Evolutionary conservation across 345 rosid species (phyloP), one percentile per base, ranked within the genome.

Genomic region (Excoecaria agallocha): DNA sequence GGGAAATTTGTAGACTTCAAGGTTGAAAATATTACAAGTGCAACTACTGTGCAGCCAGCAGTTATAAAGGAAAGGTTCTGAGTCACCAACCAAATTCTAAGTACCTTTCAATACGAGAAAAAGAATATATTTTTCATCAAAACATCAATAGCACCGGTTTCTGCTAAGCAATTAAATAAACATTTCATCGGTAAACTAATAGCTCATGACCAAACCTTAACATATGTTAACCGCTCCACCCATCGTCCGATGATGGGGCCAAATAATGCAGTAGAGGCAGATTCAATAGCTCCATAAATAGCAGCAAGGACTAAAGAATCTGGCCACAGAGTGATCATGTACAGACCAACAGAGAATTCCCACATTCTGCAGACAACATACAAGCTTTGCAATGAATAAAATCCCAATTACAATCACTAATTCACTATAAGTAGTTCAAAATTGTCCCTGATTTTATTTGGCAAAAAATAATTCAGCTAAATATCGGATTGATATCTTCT

Each of bases 281-380:
- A 88, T 74, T 94, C 98, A 30, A 88, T 76, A 5, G 87, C 97
- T 12, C 98, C 95, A 55, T 94, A 92, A 38, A 91, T 55, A 5
- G 97, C 97, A 0, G 93, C 86, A 2, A 92, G 88, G 74, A 92
- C 87, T 62, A 92, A 82, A 77, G 98, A 92, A 72, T 89, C 84
- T 10, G 97, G 95, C 97, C 97, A 94, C 52, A 94, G 64, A 73
- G 80, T 80, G 86, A 94, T 89, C 97, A 94, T 92, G 82, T 94
- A 94, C 69, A 94, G 79, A 79, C 88, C 95, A 20, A 94, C 97
- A 2, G 93, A 87, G 82, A 94, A 94, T 73, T 92, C 97, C 98
- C 98, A 92, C 84, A 91, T 90, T 79, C 97, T 94, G 92, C 71
- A 83, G 66, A 69, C 17, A 70, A 62, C 30, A 30, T 30, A 30